Base-by-base conservation (phyloP, 805 yeast genomes). In the Wickerhamiella spandovensis region DNA sequence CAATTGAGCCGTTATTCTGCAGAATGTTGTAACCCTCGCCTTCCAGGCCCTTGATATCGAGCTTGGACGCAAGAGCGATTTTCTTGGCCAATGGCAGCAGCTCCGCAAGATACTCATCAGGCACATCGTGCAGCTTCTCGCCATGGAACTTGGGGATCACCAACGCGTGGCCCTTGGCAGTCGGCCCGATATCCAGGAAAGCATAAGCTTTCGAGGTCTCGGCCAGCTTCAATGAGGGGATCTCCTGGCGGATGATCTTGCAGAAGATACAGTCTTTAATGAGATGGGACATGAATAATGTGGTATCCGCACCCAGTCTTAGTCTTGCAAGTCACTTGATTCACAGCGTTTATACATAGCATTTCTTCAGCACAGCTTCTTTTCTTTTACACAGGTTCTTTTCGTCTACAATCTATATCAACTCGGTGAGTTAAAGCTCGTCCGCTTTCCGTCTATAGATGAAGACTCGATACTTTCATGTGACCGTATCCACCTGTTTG, bases 101-200 rank as follows among this genome's bases (percentile, higher is more conserved):
- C 60, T 92, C 98, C 9, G 82, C 76, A 56, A 92, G 71, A 62
- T 84, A 79, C 56, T 90, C 97, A 64, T 90, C 97, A 2, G 97
- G 96, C 46, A 90, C 70, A 64, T 87, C 81, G 72, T 90, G 97
- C 55, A 90, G 73, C 67, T 84, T 87, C 32, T 86, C 95, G 47
- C 96, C 97, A 65, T 89, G 97, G 66, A 77, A 77, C 67, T 90
- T 90, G 54, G 98, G 97, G 59, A 90, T 88, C 50, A 90, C 79
- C 60, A 90, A 71, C 30, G 90, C 78, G 65, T 90, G 98, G 24
- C 95, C 96, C 60, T 78, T 77, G 9, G 95, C 72, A 17, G 90
- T 84, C 54, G 98, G 97, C 59, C 87, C 92, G 62, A 90, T 89
- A 62, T 90, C 98, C 60, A 92, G 72, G 66, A 90, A 92, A 0